These are phyloP conservation scores for Kwoniella botswanensis DNA, from an alignment of 768 basidiomycete genomes.

Conservation along the genomic window DNA sequence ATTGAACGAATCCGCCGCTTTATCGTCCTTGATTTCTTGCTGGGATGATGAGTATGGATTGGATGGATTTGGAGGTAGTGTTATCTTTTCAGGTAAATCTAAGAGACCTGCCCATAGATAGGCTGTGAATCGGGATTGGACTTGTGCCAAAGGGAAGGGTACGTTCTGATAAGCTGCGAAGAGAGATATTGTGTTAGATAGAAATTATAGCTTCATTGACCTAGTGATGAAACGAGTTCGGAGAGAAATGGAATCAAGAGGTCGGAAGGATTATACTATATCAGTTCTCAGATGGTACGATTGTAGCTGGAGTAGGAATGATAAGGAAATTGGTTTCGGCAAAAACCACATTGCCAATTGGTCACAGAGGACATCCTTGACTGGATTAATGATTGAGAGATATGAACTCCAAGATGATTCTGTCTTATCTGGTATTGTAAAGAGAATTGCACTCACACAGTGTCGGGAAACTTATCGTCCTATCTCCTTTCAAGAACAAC, in stretches of 20 bases:
- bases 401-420: no score
- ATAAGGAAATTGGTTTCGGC: no score
- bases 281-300: neutral
- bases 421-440: no score
- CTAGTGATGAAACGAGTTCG: neutral
- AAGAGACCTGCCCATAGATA: slow-evolving; percentile 53
- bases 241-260: neutral
- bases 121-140: slow-evolving; percentile 66
- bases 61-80: slow-evolving; percentile 38
- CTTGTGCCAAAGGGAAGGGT: slow-evolving; percentile 79
- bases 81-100: slow-evolving; percentile 40
- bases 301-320: no score
- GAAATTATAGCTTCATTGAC: no score
- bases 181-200: no score
- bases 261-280: neutral
- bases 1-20: slow-evolving; percentile 5
- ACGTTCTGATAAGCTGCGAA: slow-evolving; percentile 61
- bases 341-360: no score
- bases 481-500: slow-evolving; percentile 57
- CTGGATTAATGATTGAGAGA: no score
- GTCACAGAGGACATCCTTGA: no score
- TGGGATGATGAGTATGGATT: slow-evolving; percentile 40
- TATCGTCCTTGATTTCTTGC: neutral
- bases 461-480: slow-evolving; percentile 54
- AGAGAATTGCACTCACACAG: slow-evolving; percentile 44